Conservation (phyloP, 139 green algal genomes). For the Diplosphaera chodatii region DNA sequence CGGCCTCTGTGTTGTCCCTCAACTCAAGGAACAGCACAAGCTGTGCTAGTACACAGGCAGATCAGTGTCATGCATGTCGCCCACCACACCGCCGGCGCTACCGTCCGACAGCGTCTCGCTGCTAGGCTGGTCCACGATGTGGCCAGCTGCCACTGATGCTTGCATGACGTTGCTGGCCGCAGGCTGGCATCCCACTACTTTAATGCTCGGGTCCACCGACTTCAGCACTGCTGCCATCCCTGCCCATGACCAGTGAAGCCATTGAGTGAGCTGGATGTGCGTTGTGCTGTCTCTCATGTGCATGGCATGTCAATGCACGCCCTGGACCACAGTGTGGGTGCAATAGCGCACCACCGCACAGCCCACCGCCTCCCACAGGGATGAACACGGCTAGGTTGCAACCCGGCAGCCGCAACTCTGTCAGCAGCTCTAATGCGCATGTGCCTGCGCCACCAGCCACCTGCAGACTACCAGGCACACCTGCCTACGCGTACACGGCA, state of each 20-base stretch:
- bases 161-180: constrained; percentile 41
- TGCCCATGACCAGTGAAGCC: neutral
- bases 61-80: too few species aligned
- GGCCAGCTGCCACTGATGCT: constrained; percentile 30
- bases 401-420: constrained; percentile 12
- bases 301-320: neutral
- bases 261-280: too few species aligned
- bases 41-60: too few species aligned
- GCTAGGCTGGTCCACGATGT: constrained; percentile 18
- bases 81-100: constrained; percentile 24
- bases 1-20: too few species aligned
- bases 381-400: constrained; percentile 45
- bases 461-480: neutral
- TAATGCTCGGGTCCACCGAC: constrained; percentile 23
- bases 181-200: constrained; percentile 50
- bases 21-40: neutral
- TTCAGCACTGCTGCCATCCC: constrained; percentile 54
- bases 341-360: constrained; percentile 24
- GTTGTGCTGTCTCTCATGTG: too few species aligned
- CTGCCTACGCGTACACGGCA: too few species aligned
- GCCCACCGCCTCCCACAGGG: constrained; percentile 60
- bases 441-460: constrained; percentile 52
- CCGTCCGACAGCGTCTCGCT: constrained; percentile 44
- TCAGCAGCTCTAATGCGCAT: constrained; percentile 50
- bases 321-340: too few species aligned